Evolutionary conservation across 768 basidiomycete species (phyloP), one percentile per base, ranked within the genome.

Genomic region (Postia placenta): DNA sequence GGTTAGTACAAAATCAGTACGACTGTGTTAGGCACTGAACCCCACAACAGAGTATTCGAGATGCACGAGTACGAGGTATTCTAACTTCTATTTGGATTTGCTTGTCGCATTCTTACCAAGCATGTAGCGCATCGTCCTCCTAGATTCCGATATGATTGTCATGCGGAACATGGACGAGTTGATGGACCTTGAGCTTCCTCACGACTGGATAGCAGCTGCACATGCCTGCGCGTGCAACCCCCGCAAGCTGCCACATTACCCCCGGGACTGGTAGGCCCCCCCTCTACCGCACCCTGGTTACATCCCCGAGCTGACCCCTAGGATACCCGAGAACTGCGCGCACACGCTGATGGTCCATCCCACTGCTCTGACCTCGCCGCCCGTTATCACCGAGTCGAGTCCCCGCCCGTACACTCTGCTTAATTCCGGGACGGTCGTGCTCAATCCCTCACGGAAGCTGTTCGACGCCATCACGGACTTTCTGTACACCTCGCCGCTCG

Each of bases 211-310:
- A 49, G 93, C 91, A 4, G 93, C 92, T 0, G 78, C 73, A 0
- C 94, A 95, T 56, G 93, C 82, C 12, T 99, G 95, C 61, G 83
- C 92, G 3, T 99, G 95, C 70, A 99, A 99, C 66, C 95, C 94
- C 5, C 78, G 82, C 33, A 85, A 81, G 61, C 64, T 95, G 17
- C 52, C 74, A 2, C 90, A 94, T 64, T 99, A 99, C 67, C 95
- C 95, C 6, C 58, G 67, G 3, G 92, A 96, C 62, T 99, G 95
- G 96, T 76, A 45, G 63, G 71, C 42, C 9, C 45, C 42, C 9
- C 17, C 24, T n/a, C 42, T 41, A 38, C 40, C n/a, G 30, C 25
- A n/a, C 25, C 2, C 23, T 3, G 20, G 37, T 9, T 17, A 48
- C 36, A 14, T 25, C 40, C 30, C 26, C 47, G 38, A 37, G 36